Conservation (phyloP, 257 asterid genomes). For the Solanum pennellii region DNA sequence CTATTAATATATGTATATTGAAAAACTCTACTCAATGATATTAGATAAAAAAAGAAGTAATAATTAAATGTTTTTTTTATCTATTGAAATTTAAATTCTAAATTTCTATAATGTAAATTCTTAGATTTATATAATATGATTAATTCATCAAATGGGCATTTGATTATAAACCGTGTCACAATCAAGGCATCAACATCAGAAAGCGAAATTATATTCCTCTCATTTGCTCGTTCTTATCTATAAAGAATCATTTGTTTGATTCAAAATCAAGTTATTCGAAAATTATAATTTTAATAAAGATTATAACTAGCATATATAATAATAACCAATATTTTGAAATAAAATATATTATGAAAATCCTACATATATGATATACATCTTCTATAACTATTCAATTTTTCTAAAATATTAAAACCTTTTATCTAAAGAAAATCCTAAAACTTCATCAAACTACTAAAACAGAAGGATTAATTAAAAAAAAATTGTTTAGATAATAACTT, state of each 20-base stretch:
- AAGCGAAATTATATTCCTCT: neutral
- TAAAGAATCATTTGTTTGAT: neutral
- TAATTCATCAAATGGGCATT: neutral
- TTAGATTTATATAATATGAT: neutral
- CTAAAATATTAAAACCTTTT: neutral
- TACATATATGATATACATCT: neutral
- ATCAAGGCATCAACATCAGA: neutral
- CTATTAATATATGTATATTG: neutral
- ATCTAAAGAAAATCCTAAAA: neutral
- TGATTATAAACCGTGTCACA: neutral
- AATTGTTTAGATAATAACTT: no score
- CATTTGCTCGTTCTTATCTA: neutral
- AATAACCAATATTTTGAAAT: neutral
- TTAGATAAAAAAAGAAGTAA: neutral
- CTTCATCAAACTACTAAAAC: neutral
- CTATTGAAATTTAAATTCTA: neutral
- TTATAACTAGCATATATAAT: neutral
- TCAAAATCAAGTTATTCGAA: neutral
- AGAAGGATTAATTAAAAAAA: neutral
- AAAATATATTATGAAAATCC: neutral
- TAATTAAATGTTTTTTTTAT: neutral
- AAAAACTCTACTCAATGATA: neutral
- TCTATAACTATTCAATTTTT: neutral
- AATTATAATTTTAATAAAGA: neutral
- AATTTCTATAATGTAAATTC: neutral